Evolutionary conservation across 352 stramenopile genomes (phyloP), one percentile per base, ranked within the genome.

Genomic region (Globisporangium viniferum): DNA sequence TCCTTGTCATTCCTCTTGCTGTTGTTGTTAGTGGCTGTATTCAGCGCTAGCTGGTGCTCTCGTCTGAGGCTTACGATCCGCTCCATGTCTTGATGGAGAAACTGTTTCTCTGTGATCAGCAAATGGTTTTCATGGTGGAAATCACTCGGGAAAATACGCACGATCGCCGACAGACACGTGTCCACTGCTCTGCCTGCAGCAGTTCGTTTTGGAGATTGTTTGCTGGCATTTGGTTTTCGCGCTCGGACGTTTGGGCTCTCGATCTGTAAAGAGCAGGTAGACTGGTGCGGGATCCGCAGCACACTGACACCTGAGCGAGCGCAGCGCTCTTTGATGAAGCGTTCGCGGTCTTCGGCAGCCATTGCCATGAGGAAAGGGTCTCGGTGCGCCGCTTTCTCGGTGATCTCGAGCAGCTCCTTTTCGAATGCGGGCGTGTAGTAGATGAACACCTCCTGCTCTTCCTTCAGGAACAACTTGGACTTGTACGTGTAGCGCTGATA

Each of bases 371-470:
- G 71, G n/a, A 86, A 87, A 5, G 84, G 83, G 55, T 93, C 86
- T 1, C 83, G 79, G 54, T 77, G 79, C 14, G 78, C 76, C 5
- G 80, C 79, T 59, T 78, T 78, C 24, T 76, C 64, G 20, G 84
- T 84, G 24, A 88, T 68, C 10, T 84, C 84, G 0, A 92, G 59
- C 33, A 94, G 62, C 44, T 89, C 80, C 2, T 70, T 44, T 54
- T 91, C 80, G 29, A 91, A 81, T 22, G 68, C 59, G 0, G 78
- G 62, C 24, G 80, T 90, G 69, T 92, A 94, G 71, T 92, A 94
- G 22, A 94, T 84, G 69, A 82, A 88, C 7, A 94, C 75, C 62
- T 91, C 75, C 66, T 92, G 82, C 27, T 90, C 71, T 0, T 88
- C 74, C 2, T 62, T 69, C 0, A 90, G 67, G 35, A 93, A 69